Conservation (phyloP, 768 basidiomycete genomes). For the Vararia minispora region DNA sequence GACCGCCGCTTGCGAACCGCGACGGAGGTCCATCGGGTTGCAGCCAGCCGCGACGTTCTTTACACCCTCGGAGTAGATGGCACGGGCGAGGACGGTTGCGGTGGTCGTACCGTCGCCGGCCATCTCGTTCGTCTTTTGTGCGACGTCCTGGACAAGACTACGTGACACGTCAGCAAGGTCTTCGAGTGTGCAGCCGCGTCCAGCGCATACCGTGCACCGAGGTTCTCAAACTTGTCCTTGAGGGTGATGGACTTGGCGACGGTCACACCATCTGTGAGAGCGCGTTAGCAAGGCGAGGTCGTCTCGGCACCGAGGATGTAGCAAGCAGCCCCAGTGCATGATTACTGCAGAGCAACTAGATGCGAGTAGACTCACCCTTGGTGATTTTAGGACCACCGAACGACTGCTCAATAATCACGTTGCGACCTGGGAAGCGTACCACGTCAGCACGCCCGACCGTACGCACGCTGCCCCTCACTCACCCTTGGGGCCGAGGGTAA, state of each 20-base stretch:
- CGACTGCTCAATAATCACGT: constrained; percentile 96
- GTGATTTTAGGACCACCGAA: constrained; percentile 91
- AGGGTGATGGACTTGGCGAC: constrained; percentile 92
- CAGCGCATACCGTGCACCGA: constrained; percentile 77
- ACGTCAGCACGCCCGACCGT: constrained; percentile 10
- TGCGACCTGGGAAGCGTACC: constrained; percentile 49
- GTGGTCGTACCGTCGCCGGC: constrained; percentile 99
- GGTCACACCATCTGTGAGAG: constrained; percentile 86
- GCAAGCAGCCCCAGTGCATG: not conserved
- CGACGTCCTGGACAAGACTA: constrained; percentile 91
- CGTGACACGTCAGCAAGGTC: constrained; percentile 5
- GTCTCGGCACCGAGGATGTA: not conserved
- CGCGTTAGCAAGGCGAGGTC: no score
- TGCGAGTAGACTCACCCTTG: constrained; percentile 48
- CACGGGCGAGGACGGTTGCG: constrained; percentile 91
- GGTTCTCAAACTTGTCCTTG: constrained; percentile 98
- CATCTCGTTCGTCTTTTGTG: constrained; percentile 91
- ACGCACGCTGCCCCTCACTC: constrained; percentile 10
- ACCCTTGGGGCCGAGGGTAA: constrained; percentile 97
- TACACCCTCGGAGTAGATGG: constrained; percentile 97
- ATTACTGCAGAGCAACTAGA: not conserved
- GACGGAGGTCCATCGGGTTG: constrained; percentile 98
- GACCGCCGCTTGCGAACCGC: constrained; percentile 95
- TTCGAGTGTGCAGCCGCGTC: no score
- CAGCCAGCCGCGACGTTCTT: constrained; percentile 99